A percentile compares a stretch with the other conserved stretches of the same genome.
Conservation (phyloP, 108 stramenopile species). For the Cylindrotheca fusiformis region DNA sequence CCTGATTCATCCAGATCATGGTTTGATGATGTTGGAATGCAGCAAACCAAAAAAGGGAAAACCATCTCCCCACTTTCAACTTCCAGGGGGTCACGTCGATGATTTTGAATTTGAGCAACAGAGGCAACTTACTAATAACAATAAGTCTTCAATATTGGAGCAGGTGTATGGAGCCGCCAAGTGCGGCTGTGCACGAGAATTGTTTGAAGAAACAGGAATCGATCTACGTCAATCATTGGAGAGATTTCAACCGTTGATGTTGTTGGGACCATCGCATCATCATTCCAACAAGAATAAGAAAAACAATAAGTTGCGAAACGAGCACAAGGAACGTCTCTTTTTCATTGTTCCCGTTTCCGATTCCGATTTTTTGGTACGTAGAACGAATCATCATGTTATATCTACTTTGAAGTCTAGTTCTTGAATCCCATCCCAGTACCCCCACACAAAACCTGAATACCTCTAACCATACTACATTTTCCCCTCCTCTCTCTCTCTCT, state of each 20-base stretch:
- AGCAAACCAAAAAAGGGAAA: constrained; percentile 63
- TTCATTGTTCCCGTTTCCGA: constrained; percentile 49
- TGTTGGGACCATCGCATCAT: no score
- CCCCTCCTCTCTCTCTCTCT: neutral
- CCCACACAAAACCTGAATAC: no score
- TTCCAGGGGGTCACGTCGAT: constrained; percentile 83
- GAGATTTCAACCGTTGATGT: constrained; percentile 41
- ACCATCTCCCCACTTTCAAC: constrained; percentile 73
- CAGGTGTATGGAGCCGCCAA: constrained; percentile 54
- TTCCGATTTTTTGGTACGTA: constrained; percentile 43
- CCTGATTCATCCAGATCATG: constrained; percentile 55
- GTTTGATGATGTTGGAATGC: constrained; percentile 70
- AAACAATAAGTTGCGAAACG: constrained; percentile 17
- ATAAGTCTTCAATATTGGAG: neutral
- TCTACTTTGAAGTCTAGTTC: no score
- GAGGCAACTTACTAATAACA: neutral
- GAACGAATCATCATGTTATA: no score
- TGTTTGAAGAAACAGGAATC: constrained; percentile 82
- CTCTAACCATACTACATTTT: no score
- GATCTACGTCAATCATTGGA: constrained; percentile 54
- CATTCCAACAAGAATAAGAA: constrained; percentile 4
- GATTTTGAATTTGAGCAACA: constrained; percentile 51
- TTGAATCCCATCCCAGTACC: no score
- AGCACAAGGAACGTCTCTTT: constrained; percentile 52
- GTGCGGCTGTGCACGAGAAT: constrained; percentile 68